Base-by-base conservation (phyloP, 2,329 filamentous ascomycete genomes). In the Cercospora sojina region DNA sequence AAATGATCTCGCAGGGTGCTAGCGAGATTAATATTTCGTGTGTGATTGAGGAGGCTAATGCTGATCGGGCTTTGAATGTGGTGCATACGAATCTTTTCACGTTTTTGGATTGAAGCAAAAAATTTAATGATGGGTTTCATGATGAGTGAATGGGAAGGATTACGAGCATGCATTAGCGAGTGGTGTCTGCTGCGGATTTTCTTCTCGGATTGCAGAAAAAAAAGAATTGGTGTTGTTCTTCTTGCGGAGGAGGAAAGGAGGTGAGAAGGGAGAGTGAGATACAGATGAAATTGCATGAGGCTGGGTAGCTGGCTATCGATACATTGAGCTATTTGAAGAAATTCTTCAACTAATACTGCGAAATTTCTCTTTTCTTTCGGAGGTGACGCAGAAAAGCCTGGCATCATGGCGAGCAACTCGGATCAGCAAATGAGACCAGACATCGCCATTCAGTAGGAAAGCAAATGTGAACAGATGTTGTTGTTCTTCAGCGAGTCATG, bases 11-110 rank as follows among this genome's bases (percentile, higher is more conserved):
- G 25, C 95, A 99, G 82, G 95, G 95, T 74, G 95, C 95, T 27
- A 97, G 93, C 77, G 95, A 99, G 83, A 99, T 99, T 81, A 99
- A 98, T 79, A 99, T 99, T 67, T 97, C 93, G 10, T 99, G 95
- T 77, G 95, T 99, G 55, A 96, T 99, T 77, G 92, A 96, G 74
- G 92, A 92, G 72, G 85, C 89, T 71, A 93, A 98, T 77, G 93
- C 95, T 23, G 92, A 93, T 72, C 88, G 95, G 72, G 95, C 95
- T 32, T 90, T 99, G 84, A 98, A 96, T 77, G 92, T 98, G 75
- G 85, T 99, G 71, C 95, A 99, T 78, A 98, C 95, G 20, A 94
- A 93, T 81, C 87, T 99, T 65, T 98, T 99, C 78, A 97, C 93
- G 1, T 98, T 97, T 80, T 84, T 97, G 75, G 93, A 97, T 69